These are phyloP conservation scores for Dactylorhiza incarnata DNA, from an alignment of 106 monocot genomes.

Conservation along the genomic window DNA sequence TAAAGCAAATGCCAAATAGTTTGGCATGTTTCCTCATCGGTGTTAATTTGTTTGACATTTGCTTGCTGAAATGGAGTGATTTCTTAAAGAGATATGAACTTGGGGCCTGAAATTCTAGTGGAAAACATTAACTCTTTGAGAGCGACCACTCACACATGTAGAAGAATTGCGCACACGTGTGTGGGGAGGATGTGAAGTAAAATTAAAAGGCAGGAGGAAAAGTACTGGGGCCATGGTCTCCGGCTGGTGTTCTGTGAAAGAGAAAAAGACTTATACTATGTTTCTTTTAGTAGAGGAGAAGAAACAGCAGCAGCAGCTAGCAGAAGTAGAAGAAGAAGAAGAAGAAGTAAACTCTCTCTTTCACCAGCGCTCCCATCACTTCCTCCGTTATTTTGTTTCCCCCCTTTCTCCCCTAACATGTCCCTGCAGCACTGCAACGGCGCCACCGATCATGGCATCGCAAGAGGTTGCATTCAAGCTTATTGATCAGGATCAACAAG, in stretches of 20 bases:
- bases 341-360: no score
- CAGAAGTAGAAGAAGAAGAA: background rate
- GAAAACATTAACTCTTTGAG: no score
- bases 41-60: no score
- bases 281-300: background rate
- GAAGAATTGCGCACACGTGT: background rate
- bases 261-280: slow-evolving; percentile 3
- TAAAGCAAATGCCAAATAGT: no score
- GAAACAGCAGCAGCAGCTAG: no score
- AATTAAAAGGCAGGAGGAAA: background rate
- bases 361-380: background rate
- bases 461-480: background rate
- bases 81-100: no score
- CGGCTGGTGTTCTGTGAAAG: slow-evolving; percentile 2
- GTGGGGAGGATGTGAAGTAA: background rate
- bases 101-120: no score
- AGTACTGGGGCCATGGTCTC: slow-evolving; percentile 1
- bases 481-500: background rate
- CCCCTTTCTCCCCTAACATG: background rate
- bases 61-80: no score
- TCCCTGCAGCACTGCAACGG: slow-evolving; percentile 1
- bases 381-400: background rate
- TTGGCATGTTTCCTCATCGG: no score
- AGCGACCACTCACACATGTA: background rate
- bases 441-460: background rate